Conservation (phyloP, 2,329 filamentous ascomycete genomes). For the Gaeumannomyces tritici region DNA sequence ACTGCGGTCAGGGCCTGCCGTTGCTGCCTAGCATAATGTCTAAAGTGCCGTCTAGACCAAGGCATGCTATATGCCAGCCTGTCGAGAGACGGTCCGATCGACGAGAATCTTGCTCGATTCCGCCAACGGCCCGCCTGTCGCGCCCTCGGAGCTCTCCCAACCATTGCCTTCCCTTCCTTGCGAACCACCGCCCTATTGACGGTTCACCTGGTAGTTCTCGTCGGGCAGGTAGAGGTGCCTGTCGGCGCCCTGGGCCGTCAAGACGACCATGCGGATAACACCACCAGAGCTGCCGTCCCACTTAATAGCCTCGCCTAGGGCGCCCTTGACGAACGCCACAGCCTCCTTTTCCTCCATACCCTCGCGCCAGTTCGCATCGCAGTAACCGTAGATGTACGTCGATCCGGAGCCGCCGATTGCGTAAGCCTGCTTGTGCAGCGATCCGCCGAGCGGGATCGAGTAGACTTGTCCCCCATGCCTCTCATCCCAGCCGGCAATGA, state of each 20-base stretch:
- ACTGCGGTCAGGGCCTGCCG: too few relatives aligned
- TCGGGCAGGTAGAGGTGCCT: slow-evolving; percentile 94
- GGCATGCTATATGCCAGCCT: neutral
- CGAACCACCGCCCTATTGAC: slow-evolving; percentile 25
- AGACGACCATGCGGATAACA: slow-evolving; percentile 94
- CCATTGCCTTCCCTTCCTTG: too few relatives aligned
- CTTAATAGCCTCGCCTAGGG: slow-evolving; percentile 90
- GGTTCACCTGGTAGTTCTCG: slow-evolving; percentile 67
- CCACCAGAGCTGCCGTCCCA: slow-evolving; percentile 98
- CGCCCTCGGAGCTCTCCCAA: neutral
- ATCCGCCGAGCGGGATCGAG: slow-evolving; percentile 91
- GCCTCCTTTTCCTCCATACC: slow-evolving; percentile 89
- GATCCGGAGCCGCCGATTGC: slow-evolving; percentile 94
- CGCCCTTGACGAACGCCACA: slow-evolving; percentile 84
- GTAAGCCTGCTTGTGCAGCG: slow-evolving; percentile 94
- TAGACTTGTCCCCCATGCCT: slow-evolving; percentile 95
- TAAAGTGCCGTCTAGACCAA: neutral
- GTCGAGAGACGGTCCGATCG: too few relatives aligned
- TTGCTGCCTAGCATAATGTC: neutral
- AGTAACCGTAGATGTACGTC: slow-evolving; percentile 99
- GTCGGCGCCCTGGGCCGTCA: slow-evolving; percentile 82
- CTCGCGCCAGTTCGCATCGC: slow-evolving; percentile 91
- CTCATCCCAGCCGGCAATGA: slow-evolving; percentile 96
- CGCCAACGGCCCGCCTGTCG: neutral
- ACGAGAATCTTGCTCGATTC: neutral